phyloP scores from a whole-genome alignment of 1,284 basidiomycete genomes.

The Bondarzewia mesenterica region DNA sequence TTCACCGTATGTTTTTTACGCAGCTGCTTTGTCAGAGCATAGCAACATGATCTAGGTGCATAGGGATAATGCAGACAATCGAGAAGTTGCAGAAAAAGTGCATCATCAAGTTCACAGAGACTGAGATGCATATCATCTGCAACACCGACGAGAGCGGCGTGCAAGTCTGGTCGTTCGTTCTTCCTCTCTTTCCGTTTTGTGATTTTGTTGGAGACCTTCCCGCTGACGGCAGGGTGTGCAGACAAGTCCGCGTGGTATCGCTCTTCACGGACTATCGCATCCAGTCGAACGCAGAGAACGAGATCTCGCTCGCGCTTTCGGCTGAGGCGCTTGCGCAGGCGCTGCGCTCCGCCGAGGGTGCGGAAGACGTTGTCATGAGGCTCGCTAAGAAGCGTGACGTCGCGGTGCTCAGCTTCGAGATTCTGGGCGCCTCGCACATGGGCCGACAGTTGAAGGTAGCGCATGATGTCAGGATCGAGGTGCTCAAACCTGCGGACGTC shows the following conservation, averaged over 20 bases:
- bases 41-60: neutral
- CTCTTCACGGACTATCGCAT: conserved; percentile 81
- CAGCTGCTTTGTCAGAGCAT: neutral
- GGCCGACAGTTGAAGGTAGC: conserved; percentile 51
- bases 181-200: neutral
- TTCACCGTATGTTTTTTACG: conserved; percentile 40
- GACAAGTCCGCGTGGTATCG: conserved; percentile 58
- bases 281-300: conserved; percentile 80
- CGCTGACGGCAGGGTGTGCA: conserved; percentile 16
- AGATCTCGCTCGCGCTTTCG: conserved; percentile 67
- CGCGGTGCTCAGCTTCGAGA: conserved; percentile 70
- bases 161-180: conserved; percentile 86
- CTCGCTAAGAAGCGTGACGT: conserved; percentile 77
- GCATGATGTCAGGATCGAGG: conserved; percentile 71
- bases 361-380: conserved; percentile 71
- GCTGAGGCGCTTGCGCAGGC: conserved; percentile 74
- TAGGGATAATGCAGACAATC: conserved; percentile 71
- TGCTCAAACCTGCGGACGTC: conserved; percentile 69
- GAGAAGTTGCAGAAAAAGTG: conserved; percentile 80
- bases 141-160: conserved; percentile 79
- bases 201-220: neutral
- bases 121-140: conserved; percentile 79
- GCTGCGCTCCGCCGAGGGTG: conserved; percentile 53
- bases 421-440: conserved; percentile 39
- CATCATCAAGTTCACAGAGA: conserved; percentile 72